Percentiles rank a stretch among this genome's conserved stretches.
Evolutionary conservation across 148 eudicot species (phyloP).

Genomic region (Vaccinium darrowii): DNA sequence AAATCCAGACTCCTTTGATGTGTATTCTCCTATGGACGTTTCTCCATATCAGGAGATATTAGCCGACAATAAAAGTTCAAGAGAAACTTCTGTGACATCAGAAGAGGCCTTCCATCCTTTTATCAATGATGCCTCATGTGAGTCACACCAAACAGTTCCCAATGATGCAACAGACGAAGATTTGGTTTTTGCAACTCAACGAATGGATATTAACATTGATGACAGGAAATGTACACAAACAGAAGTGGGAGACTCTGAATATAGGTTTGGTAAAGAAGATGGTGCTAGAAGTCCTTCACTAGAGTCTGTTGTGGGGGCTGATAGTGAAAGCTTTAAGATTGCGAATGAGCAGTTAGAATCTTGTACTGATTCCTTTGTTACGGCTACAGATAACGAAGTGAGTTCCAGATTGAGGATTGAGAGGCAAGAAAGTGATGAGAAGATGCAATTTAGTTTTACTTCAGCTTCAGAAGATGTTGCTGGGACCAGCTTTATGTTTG

Average conservation of each 20-base stretch:
- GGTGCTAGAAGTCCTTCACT: conserved; percentile 36
- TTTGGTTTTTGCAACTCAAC: conserved; percentile 51
- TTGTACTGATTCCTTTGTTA: conserved; percentile 32
- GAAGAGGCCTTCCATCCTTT: conserved; percentile 32
- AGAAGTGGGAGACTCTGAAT: conserved; percentile 32
- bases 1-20: conserved; percentile 44
- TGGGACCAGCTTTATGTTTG: conserved; percentile 57
- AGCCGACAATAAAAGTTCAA: conserved; percentile 31
- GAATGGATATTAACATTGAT: conserved; percentile 47
- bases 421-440: conserved; percentile 10
- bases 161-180: conserved; percentile 46
- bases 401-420: conserved; percentile 34
- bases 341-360: conserved; percentile 59
- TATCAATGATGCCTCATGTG: conserved; percentile 31
- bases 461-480: conserved; percentile 44
- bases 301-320: conserved; percentile 47
- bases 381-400: conserved; percentile 50
- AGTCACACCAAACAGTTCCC: conserved; percentile 21
- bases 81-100: conserved; percentile 49
- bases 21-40: conserved; percentile 91
- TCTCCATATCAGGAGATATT: conserved; percentile 66
- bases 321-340: conserved; percentile 73
- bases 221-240: conserved; percentile 30
- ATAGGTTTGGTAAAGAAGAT: conserved; percentile 22
- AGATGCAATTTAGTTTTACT: conserved; percentile 17